A percentile compares a stretch with the other conserved stretches of the same genome.
phyloP scores from a whole-genome alignment of 2,329 filamentous ascomycete genomes.

The Neofusicoccum ribis region DNA sequence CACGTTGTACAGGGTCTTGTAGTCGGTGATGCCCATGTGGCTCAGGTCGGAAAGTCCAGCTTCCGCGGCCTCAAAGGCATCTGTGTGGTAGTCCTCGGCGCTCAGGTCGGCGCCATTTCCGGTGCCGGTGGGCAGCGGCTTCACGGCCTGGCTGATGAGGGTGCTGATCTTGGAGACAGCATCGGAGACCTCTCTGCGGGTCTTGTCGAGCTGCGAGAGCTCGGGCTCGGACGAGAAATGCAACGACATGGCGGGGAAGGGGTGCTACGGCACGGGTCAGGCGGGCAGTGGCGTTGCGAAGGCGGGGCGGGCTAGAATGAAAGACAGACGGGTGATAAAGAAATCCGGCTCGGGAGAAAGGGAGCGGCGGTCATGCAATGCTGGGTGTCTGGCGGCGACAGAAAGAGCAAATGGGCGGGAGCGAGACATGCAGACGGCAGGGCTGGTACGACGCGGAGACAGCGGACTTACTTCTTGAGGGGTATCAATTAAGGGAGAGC shows the following conservation, averaged over 20 bases:
- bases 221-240: conserved; percentile 14
- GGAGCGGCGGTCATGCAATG: too few species aligned
- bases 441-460: not conserved
- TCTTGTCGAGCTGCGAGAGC: conserved; percentile 20
- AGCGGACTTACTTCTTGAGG: not conserved
- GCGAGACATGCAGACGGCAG: not conserved
- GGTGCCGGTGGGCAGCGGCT: conserved; percentile 38
- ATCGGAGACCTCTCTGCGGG: not conserved
- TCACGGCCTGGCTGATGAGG: conserved; percentile 31
- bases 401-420: not conserved
- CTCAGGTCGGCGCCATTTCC: conserved; percentile 46
- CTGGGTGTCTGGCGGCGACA: not conserved
- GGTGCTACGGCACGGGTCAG: too few species aligned
- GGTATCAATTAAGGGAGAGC: conserved; percentile 1
- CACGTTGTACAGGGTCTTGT: conserved; percentile 40
- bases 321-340: not conserved
- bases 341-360: not conserved
- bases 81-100: conserved; percentile 31
- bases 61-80: conserved; percentile 36
- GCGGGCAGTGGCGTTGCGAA: not conserved
- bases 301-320: not conserved
- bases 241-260: not conserved
- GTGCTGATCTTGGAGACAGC: conserved; percentile 24
- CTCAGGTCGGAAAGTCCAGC: conserved; percentile 34
- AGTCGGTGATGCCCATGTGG: conserved; percentile 34